phyloP scores from a whole-genome alignment of 2,329 filamentous ascomycete genomes.

The Aspergillus arachidicola region DNA sequence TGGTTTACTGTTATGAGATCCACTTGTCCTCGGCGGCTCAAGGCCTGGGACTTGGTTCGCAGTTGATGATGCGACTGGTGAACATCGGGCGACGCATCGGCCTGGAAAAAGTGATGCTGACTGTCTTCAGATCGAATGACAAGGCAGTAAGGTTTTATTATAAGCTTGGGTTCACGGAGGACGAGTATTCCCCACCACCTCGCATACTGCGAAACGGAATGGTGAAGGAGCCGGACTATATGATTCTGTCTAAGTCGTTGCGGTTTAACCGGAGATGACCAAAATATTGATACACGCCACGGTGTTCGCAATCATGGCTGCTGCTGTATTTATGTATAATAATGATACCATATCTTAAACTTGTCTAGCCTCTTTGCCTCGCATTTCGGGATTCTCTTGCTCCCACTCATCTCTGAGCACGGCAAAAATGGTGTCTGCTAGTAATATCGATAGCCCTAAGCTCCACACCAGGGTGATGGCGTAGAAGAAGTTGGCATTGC shows the following conservation, averaged over 20 bases:
- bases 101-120: slow-evolving; percentile 62
- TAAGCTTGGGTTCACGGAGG: slow-evolving; percentile 53
- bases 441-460: slow-evolving; percentile 79
- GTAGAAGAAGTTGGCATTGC: slow-evolving; percentile 99
- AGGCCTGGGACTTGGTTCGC: slow-evolving; percentile 54
- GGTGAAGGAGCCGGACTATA: slow-evolving; percentile 53
- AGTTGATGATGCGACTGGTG: slow-evolving; percentile 54
- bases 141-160: slow-evolving; percentile 54
- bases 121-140: slow-evolving; percentile 58
- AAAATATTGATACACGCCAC: not conserved
- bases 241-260: slow-evolving; percentile 55
- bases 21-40: slow-evolving; percentile 53
- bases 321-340: slow-evolving; percentile 6
- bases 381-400: slow-evolving; percentile 84
- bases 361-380: slow-evolving; percentile 82
- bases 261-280: slow-evolving; percentile 6
- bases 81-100: slow-evolving; percentile 49
- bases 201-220: slow-evolving; percentile 53
- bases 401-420: slow-evolving; percentile 93
- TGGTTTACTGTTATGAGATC: slow-evolving; percentile 67
- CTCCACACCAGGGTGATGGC: slow-evolving; percentile 99
- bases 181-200: slow-evolving; percentile 56
- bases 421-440: slow-evolving; percentile 87
- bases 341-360: slow-evolving; percentile 57
- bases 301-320: not conserved